Conservation (phyloP, 768 basidiomycete genomes). For the Boletus bicolor region DNA sequence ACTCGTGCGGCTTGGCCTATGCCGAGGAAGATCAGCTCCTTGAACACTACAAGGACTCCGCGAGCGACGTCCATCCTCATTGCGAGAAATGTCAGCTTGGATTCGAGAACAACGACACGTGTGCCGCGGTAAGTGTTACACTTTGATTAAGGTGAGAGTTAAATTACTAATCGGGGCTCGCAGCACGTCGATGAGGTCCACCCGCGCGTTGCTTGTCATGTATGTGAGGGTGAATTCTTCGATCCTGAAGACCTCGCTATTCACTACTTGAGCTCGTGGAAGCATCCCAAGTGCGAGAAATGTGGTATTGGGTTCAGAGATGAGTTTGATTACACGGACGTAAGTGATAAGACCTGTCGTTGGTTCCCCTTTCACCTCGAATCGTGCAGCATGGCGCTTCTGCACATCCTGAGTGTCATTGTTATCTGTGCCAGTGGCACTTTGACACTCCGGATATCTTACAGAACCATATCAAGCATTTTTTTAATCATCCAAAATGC, state of each 20-base stretch:
- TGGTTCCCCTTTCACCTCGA: slow-evolving; percentile 10
- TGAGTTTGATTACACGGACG: slow-evolving; percentile 24
- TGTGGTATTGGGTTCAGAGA: slow-evolving; percentile 30
- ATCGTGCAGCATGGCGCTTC: slow-evolving; percentile 29
- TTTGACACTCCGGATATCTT: slow-evolving; percentile 38
- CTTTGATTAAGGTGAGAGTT: neutral
- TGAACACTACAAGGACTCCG: slow-evolving; percentile 39
- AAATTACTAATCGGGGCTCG: slow-evolving; percentile 1
- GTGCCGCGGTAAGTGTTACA: slow-evolving; percentile 28
- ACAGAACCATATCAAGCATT: slow-evolving; percentile 40
- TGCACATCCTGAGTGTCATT: slow-evolving; percentile 33
- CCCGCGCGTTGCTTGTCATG: slow-evolving; percentile 35
- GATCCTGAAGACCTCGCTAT: slow-evolving; percentile 21
- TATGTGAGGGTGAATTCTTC: slow-evolving; percentile 22
- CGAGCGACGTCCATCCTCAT: slow-evolving; percentile 34
- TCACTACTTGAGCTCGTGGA: slow-evolving; percentile 29
- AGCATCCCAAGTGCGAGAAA: slow-evolving; percentile 27
- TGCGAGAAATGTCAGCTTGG: slow-evolving; percentile 34
- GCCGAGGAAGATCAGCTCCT: slow-evolving; percentile 35
- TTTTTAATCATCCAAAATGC: slow-evolving; percentile 46
- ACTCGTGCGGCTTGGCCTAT: slow-evolving; percentile 23
- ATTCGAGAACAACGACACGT: slow-evolving; percentile 32
- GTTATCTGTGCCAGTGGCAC: slow-evolving; percentile 36
- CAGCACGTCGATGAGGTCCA: slow-evolving; percentile 42
- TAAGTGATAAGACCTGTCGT: slow-evolving; percentile 11